These are phyloP conservation scores for Kandelia obovata DNA, from an alignment of 345 rosid genomes.

Conservation along the genomic window DNA sequence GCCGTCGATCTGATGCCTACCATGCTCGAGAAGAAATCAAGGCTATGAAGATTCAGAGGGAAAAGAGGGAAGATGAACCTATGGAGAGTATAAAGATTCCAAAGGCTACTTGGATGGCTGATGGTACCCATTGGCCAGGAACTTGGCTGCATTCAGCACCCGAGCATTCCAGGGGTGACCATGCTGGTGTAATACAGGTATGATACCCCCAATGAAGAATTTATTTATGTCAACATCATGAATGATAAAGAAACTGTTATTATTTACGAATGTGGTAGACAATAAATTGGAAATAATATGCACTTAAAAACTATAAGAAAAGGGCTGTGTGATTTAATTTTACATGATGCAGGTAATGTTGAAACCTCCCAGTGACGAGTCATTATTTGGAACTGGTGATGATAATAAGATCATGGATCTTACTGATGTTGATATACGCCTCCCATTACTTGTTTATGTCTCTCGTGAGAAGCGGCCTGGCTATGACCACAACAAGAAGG, in stretches of 20 bases:
- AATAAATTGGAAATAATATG: too few species aligned
- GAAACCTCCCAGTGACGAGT: constrained; percentile 96
- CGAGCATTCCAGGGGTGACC: constrained; percentile 33
- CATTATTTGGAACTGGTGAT: constrained; percentile 63
- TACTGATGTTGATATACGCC: constrained; percentile 86
- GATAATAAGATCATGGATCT: constrained; percentile 61
- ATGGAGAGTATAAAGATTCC: constrained; percentile 47
- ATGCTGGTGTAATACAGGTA: constrained; percentile 37
- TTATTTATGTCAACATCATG: neutral
- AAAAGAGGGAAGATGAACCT: constrained; percentile 43
- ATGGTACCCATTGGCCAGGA: constrained; percentile 37
- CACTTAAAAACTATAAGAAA: neutral
- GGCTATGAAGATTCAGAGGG: constrained; percentile 88
- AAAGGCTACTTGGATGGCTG: constrained; percentile 42
- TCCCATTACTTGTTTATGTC: constrained; percentile 88
- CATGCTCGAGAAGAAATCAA: constrained; percentile 95
- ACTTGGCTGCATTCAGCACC: constrained; percentile 25
- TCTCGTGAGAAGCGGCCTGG: constrained; percentile 99
- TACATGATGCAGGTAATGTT: constrained; percentile 71
- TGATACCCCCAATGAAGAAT: neutral
- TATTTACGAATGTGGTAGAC: too few species aligned
- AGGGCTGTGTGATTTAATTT: neutral
- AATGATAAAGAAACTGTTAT: too few species aligned
- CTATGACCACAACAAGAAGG: constrained; percentile 97
- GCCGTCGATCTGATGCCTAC: constrained; percentile 93